Evolutionary conservation across 2,329 filamentous ascomycete species (phyloP).

Genomic region (Arthrinium phaeospermum): DNA sequence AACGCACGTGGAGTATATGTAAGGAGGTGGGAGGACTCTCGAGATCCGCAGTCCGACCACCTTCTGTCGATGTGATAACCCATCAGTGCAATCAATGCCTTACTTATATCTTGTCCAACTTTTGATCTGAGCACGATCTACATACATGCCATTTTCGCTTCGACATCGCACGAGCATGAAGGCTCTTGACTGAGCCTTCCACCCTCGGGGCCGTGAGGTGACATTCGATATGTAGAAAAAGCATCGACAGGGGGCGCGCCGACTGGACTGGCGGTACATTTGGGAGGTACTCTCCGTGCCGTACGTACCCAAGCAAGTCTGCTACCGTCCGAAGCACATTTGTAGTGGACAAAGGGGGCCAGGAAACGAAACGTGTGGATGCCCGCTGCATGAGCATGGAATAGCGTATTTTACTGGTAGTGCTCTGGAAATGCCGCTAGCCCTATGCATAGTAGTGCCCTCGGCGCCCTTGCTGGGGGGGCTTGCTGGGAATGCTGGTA

Average conservation of each 20-base stretch:
- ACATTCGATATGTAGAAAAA: background rate
- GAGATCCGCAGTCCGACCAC: conserved; percentile 12
- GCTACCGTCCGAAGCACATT: background rate
- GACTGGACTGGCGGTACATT: background rate
- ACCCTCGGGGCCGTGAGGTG: background rate
- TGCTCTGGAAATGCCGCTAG: conserved; percentile 5
- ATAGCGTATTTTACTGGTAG: background rate
- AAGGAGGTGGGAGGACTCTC: background rate
- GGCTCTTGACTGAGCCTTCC: background rate
- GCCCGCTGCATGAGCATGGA: conserved; percentile 8
- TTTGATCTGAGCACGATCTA: conserved; percentile 4
- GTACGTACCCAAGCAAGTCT: background rate
- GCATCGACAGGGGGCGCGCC: background rate
- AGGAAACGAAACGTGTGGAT: conserved; percentile 12
- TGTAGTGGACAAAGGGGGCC: conserved; percentile 12
- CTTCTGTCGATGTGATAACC: background rate
- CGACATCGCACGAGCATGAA: conserved; percentile 1
- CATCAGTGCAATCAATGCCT: conserved; percentile 11
- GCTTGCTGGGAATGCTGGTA: background rate
- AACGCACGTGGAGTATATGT: background rate
- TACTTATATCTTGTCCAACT: conserved; percentile 1
- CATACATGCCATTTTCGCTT: background rate
- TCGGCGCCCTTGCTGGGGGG: background rate
- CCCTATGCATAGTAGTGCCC: conserved; percentile 13
- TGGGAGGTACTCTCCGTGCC: too few relatives aligned